Evolutionary conservation across 2,329 filamentous ascomycete genomes (phyloP), one percentile per base, ranked within the genome.

Genomic region (Xylariomycetidae sp.): DNA sequence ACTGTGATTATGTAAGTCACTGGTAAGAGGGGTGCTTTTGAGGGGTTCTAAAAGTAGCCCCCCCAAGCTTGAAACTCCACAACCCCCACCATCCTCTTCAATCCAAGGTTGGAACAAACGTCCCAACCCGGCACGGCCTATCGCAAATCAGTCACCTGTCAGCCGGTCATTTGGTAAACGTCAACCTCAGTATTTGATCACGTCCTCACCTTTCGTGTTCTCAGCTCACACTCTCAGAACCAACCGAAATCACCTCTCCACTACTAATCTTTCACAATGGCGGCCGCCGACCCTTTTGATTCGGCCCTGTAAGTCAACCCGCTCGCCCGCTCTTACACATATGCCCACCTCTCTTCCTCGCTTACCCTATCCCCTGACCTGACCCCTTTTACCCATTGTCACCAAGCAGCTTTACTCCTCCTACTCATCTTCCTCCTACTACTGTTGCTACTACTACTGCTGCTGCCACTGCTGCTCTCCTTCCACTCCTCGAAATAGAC

Each of bases 201-300:
- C n/a, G n/a, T n/a, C n/a, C n/a, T n/a, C n/a, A 23, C n/a, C n/a
- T n/a, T 23, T 23, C n/a, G 8, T 23, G n/a, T 23, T 23, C n/a
- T 23, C 8, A n/a, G 8, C n/a, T 23, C 20, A 23, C 8, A 23
- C 20, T 8, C 8, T n/a, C 8, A 23, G 20, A 23, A 30, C 9
- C 15, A 7, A 16, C n/a, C n/a, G n/a, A 15, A 25, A 14, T 11
- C 30, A 32, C 23, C n/a, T n/a, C 22, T 5, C 16, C 27, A 16
- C 13, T 17, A n/a, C 17, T 6, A 28, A 14, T n/a, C 35, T 6
- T 10, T 34, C 45, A 48, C 29, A 16, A 73, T 73, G 69, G 62
- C 69, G 44, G 59, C 71, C 52, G 69, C 70, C 51, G 81, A 85
- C 51, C 80, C 80, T 6, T 85, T 83, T 54, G 84, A 88, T 62